Evolutionary conservation across 768 basidiomycete genomes (phyloP), one percentile per base, ranked within the genome.

Genomic region (Kwoniella mangroviensis): DNA sequence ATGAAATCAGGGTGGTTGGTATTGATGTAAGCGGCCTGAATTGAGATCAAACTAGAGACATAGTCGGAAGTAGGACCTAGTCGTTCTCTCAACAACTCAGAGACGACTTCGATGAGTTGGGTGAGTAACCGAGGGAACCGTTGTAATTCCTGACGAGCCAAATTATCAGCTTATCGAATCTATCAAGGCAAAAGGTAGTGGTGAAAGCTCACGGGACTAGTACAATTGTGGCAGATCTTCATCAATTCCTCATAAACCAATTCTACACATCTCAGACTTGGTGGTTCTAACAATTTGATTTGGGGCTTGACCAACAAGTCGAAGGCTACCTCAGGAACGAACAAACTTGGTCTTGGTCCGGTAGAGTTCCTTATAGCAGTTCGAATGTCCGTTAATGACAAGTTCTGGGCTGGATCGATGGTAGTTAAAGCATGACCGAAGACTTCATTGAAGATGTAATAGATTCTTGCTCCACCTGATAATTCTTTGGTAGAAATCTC

Each of bases 361-460:
- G 97, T 98, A 19, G 96, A 98, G 82, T 99, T 99, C 34, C 97
- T 89, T 74, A 99, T 99, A 28, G 97, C 97, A 4, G 97, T 99
- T 24, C 96, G 89, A 79, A 99, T 98, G 80, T 99, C 97, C 75
- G 92, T 91, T 69, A 92, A 90, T 68, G 94, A 94, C 65, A 99
- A 86, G 80, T 95, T 95, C 58, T 89, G 87, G 15, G 94, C 93
- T 1, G 97, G 90, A 79, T 98, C 92, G 77, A 99, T 93, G 6
- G 88, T 90, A 65, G 89, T 88, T 7, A 99, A 88, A 1, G 96
- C 97, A 62, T 91, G 87, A 1, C 97, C 97, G 79, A 98, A 99
- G 63, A 98, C 89, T 78, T 98, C 97, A 81, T 98, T 94, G 88
- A 99, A 99, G 82, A 99, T 98, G 85, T 98, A 98, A 84, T 98